phyloP scores from a whole-genome alignment of 2,329 filamentous ascomycete genomes.

The Gnomoniopsis smithogilvyi region DNA sequence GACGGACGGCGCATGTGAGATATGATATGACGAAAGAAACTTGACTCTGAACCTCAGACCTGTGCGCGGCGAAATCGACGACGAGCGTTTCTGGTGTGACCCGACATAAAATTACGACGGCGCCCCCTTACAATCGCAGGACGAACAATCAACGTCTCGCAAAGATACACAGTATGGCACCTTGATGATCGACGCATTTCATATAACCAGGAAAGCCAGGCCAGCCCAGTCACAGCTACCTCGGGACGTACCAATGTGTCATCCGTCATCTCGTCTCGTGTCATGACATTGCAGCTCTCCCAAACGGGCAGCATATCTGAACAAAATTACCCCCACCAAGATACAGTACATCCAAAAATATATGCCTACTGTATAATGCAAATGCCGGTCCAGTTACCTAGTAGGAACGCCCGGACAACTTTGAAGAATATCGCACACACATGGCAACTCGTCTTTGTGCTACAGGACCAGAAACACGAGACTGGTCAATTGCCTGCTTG shows the following conservation, averaged over 20 bases:
- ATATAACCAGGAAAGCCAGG: neutral
- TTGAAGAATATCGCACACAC: too few relatives aligned
- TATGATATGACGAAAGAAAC: neutral
- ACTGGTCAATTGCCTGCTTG: too few relatives aligned
- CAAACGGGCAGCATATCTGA: neutral
- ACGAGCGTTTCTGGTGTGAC: neutral
- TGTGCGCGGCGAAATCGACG: neutral
- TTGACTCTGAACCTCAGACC: neutral
- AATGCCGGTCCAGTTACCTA: too few relatives aligned
- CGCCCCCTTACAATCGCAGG: conserved; percentile 10
- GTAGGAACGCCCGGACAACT: too few relatives aligned
- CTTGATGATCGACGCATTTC: neutral
- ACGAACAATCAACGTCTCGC: neutral
- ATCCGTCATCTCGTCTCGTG: neutral
- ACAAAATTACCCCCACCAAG: neutral
- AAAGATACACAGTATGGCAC: neutral
- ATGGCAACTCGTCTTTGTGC: neutral
- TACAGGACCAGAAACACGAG: neutral
- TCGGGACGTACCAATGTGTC: neutral
- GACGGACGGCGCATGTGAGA: conserved; percentile 5
- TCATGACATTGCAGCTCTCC: neutral
- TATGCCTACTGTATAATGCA: too few relatives aligned
- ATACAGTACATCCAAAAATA: too few relatives aligned
- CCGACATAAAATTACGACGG: conserved; percentile 8
- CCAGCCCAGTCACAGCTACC: too few relatives aligned